A percentile compares a stretch with the other conserved stretches of the same genome.
These are phyloP conservation scores for Aegilops bicornis DNA, from an alignment of 176 grass and related monocot genomes.

Conservation along the genomic window DNA sequence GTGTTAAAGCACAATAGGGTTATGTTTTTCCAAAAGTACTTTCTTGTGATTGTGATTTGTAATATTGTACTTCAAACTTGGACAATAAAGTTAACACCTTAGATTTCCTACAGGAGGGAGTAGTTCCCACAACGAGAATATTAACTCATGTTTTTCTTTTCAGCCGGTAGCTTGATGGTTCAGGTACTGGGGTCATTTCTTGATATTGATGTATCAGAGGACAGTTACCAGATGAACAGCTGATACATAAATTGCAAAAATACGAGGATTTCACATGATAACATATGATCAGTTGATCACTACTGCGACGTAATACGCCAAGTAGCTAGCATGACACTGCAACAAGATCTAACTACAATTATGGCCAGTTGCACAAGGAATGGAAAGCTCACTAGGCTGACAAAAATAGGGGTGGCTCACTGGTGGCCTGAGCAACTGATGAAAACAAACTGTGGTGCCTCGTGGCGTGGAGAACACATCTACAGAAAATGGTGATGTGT, in stretches of 20 bases:
- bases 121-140: constrained; percentile 7
- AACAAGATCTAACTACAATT: constrained; percentile 9
- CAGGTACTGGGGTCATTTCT: constrained; percentile 43
- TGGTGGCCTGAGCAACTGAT: neutral
- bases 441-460: neutral
- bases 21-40: neutral
- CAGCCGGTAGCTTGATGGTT: constrained; percentile 56
- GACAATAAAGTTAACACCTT: neutral
- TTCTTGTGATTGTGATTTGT: neutral
- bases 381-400: neutral
- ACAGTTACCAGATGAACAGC: constrained; percentile 34
- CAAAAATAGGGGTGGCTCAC: neutral
- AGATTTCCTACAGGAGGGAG: neutral
- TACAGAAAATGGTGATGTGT: neutral
- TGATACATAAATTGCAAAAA: constrained; percentile 4
- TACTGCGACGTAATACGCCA: neutral
- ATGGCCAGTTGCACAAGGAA: constrained; percentile 4
- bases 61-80: neutral
- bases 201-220: constrained; percentile 14
- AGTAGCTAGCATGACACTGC: constrained; percentile 4
- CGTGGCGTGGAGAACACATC: neutral
- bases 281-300: neutral
- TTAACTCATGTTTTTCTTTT: constrained; percentile 22
- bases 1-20: neutral
- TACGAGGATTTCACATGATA: neutral